Base-by-base conservation (phyloP, 2,329 filamentous ascomycete genomes). In the Pyricularia sp. region DNA sequence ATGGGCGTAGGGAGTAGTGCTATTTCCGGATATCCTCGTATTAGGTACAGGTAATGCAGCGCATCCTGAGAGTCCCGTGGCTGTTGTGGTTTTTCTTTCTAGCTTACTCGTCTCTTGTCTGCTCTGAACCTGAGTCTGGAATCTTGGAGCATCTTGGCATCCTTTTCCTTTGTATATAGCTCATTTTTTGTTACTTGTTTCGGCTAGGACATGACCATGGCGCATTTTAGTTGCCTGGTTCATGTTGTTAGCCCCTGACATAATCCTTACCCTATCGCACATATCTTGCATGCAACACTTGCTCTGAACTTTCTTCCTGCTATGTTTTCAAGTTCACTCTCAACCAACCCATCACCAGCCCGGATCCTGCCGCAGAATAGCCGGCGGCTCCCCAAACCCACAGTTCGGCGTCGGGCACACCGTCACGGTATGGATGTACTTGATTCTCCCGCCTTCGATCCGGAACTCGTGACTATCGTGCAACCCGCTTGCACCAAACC, bases 401-500 rank as follows among this genome's bases (percentile, higher is more conserved):
- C 62, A 63, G 44, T 63, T 63, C 44, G 62, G 62, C 16, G 62
- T 63, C 13, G 40, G 62, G 10, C 62, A 63, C 22, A 74, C 72
- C 9, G 71, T 74, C 62, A 75, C 63, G 8, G 73, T 75, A 66
- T 75, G 73, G 7, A 74, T 72, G 35, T 68, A 73, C 28, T 72
- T 72, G 40, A 75, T 63, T 70, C 70, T 71, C 8, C 73, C 73
- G 19, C 70, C 70, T 65, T 74, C 72, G 6, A 74, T 68, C 9
- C 73, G 69, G 68, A 75, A 75, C 65, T 73, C 72, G 66, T 75
- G 73, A 67, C 73, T 75, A 65, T 75, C 73, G 1, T 73, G 73
- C 16, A 72, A 66, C 33, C 33, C 63, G 9, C 44, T 65, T 10
- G 66, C 67, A 16, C 69, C 70, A 59, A 75, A 75, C 65, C 70